These are phyloP conservation scores for Saturnispora kantuleensis DNA, from an alignment of 805 yeast species.

Conservation along the genomic window DNA sequence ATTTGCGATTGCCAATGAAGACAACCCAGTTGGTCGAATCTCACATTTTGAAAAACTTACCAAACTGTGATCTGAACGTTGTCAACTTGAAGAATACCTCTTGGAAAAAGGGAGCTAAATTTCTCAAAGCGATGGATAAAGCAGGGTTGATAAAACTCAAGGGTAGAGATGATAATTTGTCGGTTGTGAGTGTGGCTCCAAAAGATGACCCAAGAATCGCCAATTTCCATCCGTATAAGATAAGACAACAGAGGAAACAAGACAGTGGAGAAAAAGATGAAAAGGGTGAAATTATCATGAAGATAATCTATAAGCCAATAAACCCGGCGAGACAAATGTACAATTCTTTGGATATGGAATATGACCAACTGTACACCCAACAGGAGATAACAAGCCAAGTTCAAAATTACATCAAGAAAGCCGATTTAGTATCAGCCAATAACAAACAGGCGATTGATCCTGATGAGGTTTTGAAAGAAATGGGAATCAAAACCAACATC, in stretches of 20 bases:
- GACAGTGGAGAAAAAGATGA: constrained; percentile 8
- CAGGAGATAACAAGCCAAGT: constrained; percentile 46
- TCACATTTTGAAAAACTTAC: constrained; percentile 62
- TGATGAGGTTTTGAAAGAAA: constrained; percentile 40
- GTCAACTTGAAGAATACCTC: constrained; percentile 68
- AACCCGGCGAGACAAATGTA: constrained; percentile 38
- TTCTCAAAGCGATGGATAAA: constrained; percentile 80
- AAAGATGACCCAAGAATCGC: constrained; percentile 38
- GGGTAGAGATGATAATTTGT: constrained; percentile 79
- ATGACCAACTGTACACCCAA: constrained; percentile 36
- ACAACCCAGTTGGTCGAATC: constrained; percentile 70
- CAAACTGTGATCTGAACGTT: constrained; percentile 43
- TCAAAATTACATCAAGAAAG: constrained; percentile 45
- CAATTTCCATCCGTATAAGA: constrained; percentile 56
- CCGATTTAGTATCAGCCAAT: constrained; percentile 36
- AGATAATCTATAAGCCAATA: constrained; percentile 49
- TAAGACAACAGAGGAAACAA: constrained; percentile 18
- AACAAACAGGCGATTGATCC: constrained; percentile 46
- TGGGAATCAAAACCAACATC: constrained; percentile 28
- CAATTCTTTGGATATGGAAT: constrained; percentile 31
- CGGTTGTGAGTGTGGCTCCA: constrained; percentile 41
- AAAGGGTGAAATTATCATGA: constrained; percentile 17
- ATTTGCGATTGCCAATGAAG: constrained; percentile 52
- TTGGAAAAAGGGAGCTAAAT: constrained; percentile 85
- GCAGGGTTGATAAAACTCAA: constrained; percentile 55